Evolutionary conservation across 306 rosid genomes (phyloP), one percentile per base, ranked within the genome.

Genomic region (Gillenia trifoliata): DNA sequence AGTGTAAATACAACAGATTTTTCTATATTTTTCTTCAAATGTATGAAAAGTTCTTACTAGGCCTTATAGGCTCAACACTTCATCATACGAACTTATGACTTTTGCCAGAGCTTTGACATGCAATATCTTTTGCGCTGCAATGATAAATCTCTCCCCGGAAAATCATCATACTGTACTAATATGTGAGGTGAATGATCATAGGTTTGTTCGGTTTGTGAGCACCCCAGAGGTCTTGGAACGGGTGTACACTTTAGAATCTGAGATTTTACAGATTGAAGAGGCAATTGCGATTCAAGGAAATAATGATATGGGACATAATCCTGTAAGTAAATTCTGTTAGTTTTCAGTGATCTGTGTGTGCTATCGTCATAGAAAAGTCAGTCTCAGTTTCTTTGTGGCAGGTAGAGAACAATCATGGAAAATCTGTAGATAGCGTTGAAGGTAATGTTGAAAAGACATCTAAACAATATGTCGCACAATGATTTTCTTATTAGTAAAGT

Each of bases 171-270:
- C 64, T 56, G 30, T 33, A 74, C 77, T 85, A 78, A 79, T 56
- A 62, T 49, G 52, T 68, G 60, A 30, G 36, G 50, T 66, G 63
- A 78, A n/a, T 85, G n/a, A 11, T 55, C n/a, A n/a, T 75, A 95
- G 99, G 85, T 95, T 95, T 86, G 98, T 95, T 59, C 98, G 99
- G 72, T 95, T 95, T 80, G 98, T 95, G 80, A 90, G 87, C 83
- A 92, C 96, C 70, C 99, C 98, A 4, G 98, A 95, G 87, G 83
- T 95, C 71, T 79, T 95, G 88, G 99, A 95, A 83, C 89, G 99
- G 30, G 98, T 90, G 75, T 90, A 87, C 83, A 86, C 89, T 66
- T 61, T 77, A 75, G 99, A 95, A 83, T 86, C 96, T 29, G 99
- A 95, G 88, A 92, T 92, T 77, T 79, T 84, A 72, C 98, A 95